These are phyloP conservation scores for Limtongia smithiae DNA, from an alignment of 805 yeast species.

Conservation along the genomic window DNA sequence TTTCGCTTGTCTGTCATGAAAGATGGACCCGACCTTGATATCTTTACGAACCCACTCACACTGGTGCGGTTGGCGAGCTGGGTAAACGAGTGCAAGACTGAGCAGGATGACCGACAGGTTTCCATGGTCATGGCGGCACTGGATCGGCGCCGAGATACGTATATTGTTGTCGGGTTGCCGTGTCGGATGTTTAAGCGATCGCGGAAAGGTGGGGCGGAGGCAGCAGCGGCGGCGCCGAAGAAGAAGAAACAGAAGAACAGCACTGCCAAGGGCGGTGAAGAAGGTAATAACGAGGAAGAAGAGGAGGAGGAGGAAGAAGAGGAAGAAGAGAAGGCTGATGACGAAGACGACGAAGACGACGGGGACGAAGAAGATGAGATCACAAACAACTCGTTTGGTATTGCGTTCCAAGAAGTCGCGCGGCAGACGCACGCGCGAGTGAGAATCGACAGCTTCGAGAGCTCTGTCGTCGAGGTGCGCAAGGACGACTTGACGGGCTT, in stretches of 20 bases:
- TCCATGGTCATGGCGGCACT: slow-evolving; percentile 41
- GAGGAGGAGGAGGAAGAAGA: neutral
- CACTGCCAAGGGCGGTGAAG: slow-evolving; percentile 22
- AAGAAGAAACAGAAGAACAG: slow-evolving; percentile 35
- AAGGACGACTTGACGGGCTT: slow-evolving; percentile 86
- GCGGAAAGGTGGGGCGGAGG: neutral
- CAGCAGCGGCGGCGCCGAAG: slow-evolving; percentile 17
- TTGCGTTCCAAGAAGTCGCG: slow-evolving; percentile 88
- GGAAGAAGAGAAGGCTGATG: slow-evolving; percentile 33
- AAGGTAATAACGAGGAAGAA: neutral
- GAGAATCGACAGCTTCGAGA: slow-evolving; percentile 90
- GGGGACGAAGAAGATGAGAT: slow-evolving; percentile 43
- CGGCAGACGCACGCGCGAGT: slow-evolving; percentile 80
- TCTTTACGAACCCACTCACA: slow-evolving; percentile 83
- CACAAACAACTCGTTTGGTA: slow-evolving; percentile 74
- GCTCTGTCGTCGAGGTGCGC: slow-evolving; percentile 84
- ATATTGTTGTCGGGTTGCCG: slow-evolving; percentile 21
- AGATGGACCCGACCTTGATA: slow-evolving; percentile 77
- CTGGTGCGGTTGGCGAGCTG: slow-evolving; percentile 81
- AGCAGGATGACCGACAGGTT: slow-evolving; percentile 14
- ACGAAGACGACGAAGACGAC: slow-evolving; percentile 31
- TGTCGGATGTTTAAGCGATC: slow-evolving; percentile 2
- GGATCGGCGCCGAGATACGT: slow-evolving; percentile 37
- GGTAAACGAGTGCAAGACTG: slow-evolving; percentile 58
- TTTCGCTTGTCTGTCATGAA: slow-evolving; percentile 83